Evolutionary conservation across 768 basidiomycete genomes (phyloP), one percentile per base, ranked within the genome.

Genomic region (Macrolepiota albuminosa): DNA sequence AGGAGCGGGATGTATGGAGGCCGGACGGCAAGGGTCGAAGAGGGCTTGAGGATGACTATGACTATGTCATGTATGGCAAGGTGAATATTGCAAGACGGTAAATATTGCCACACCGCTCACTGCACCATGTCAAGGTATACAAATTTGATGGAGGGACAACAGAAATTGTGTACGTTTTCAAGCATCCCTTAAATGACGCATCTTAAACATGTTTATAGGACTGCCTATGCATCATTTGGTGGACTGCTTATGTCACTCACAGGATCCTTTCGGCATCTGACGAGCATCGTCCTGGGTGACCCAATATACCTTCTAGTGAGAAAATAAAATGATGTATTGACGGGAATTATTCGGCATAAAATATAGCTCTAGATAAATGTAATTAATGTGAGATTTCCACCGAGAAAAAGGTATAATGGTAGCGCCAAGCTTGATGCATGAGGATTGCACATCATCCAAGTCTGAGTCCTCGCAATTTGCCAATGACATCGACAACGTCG

Each of bases 11-110:
- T 69, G 83, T 88, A 18, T 94, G 92, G 92, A 76, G 92, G 68
- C 92, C 92, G 54, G 91, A 92, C 69, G 88, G 87, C 40, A 94
- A 87, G 73, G 92, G 84, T 14, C 82, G 80, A 64, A 81, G 83
- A 70, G 95, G 87, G 11, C 71, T 99, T 31, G 96, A 98, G 63
- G 90, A 94, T 60, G 95, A 98, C 64, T 99, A 94, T 68, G 95
- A 98, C 69, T 99, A 98, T 78, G 96, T 99, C 64, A 98, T 98
- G 95, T 95, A 93, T 71, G 96, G 96, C 36, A 98, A 95, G 86
- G 94, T 95, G 64, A 59, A 80, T 42, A 26, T 42, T 13, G 31
- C 6, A 46, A 39, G 46, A 10, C 8, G 24, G n/a, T 53, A 9
- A 21, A 11, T 37, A 55, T 56, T 43, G 36, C 13, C 46, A 10